Evolutionary conservation across 1,139 yeast genomes (phyloP).

Genomic region (Geotrichum australiense): DNA sequence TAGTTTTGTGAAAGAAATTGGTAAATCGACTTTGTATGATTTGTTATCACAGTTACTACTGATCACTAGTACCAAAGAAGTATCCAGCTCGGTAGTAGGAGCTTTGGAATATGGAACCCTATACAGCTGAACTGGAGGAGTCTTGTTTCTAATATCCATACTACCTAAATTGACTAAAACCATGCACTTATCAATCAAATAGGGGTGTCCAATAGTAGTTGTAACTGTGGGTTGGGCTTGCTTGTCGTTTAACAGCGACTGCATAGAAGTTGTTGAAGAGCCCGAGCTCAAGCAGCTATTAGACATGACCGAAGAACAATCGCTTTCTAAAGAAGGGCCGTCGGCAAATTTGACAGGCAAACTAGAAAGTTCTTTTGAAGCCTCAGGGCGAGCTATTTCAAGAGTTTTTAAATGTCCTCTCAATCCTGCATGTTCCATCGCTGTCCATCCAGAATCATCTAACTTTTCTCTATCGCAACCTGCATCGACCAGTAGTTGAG

Average conservation of each 20-base stretch:
- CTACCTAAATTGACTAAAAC: slow-evolving; percentile 80
- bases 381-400: slow-evolving; percentile 48
- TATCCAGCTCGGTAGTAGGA: slow-evolving; percentile 76
- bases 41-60: slow-evolving; percentile 49
- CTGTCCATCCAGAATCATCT: slow-evolving; percentile 94
- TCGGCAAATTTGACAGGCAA: no score
- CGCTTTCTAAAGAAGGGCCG: no score
- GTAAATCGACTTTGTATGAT: slow-evolving; percentile 70
- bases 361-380: slow-evolving; percentile 21
- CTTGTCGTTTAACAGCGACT: not conserved
- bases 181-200: slow-evolving; percentile 56
- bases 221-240: slow-evolving; percentile 38
- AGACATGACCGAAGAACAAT: slow-evolving; percentile 9
- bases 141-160: slow-evolving; percentile 60
- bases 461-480: slow-evolving; percentile 46
- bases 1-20: slow-evolving; percentile 73
- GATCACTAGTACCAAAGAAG: slow-evolving; percentile 74
- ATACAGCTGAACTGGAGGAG: slow-evolving; percentile 62
- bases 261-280: not conserved
- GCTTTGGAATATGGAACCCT: slow-evolving; percentile 68
- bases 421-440: slow-evolving; percentile 90
- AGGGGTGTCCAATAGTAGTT: slow-evolving; percentile 80
- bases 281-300: not conserved
- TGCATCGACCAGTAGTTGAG: slow-evolving; percentile 45
- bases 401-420: slow-evolving; percentile 80